Conservation (phyloP, 2,329 filamentous ascomycete genomes). For the Aspergillus brasiliensis region DNA sequence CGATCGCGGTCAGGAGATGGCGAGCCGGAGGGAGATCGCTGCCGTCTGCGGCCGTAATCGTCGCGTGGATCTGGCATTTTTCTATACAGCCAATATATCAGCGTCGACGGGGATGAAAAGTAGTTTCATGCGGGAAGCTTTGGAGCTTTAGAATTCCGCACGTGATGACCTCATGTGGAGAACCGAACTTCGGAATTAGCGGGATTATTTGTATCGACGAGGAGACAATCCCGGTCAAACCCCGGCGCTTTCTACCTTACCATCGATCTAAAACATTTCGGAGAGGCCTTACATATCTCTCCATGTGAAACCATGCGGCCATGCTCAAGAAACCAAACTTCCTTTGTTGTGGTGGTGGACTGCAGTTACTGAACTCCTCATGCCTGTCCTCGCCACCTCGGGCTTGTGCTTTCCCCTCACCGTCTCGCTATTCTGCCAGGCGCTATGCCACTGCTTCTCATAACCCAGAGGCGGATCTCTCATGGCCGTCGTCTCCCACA, state of each 20-base stretch:
- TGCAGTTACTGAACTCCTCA: constrained; percentile 37
- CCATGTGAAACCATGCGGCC: constrained; percentile 36
- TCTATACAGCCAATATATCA: neutral
- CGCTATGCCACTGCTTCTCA: constrained; percentile 38
- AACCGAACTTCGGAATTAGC: neutral
- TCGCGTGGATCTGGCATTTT: constrained; percentile 32
- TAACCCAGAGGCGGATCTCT: constrained; percentile 32
- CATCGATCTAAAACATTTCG: neutral
- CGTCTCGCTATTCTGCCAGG: constrained; percentile 22
- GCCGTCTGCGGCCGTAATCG: constrained; percentile 23
- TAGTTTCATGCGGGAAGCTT: neutral
- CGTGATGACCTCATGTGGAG: neutral
- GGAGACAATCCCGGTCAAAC: neutral
- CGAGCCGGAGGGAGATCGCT: constrained; percentile 24
- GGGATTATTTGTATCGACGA: neutral
- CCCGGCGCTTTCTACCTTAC: neutral
- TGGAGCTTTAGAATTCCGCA: neutral
- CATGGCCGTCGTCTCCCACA: constrained; percentile 47
- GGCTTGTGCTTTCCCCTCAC: constrained; percentile 25
- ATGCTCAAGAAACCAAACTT: constrained; percentile 53
- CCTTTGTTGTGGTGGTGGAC: constrained; percentile 41
- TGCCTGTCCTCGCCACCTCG: constrained; percentile 28
- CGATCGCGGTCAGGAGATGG: constrained; percentile 24
- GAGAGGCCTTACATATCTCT: constrained; percentile 11
- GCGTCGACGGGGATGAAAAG: neutral